Conservation (phyloP, 164 flowering plant genomes). For the Vitis riparia region DNA sequence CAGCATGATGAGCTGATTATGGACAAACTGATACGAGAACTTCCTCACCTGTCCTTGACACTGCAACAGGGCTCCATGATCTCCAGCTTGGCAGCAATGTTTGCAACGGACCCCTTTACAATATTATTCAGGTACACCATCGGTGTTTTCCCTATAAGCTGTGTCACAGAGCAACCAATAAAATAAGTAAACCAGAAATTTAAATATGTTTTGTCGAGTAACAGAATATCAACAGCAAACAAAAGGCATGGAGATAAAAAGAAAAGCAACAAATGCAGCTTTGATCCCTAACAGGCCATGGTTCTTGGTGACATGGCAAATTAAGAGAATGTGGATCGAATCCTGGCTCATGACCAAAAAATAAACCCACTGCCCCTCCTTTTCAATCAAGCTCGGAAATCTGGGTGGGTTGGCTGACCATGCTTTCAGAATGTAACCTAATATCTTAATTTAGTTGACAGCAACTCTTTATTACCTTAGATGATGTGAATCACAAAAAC, state of each 20-base stretch:
- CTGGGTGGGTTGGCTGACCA: too few species aligned
- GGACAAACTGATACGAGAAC: neutral
- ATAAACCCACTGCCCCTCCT: too few species aligned
- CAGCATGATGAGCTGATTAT: neutral
- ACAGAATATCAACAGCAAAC: neutral
- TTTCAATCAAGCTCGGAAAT: too few species aligned
- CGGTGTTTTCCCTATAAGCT: slow-evolving; percentile 98
- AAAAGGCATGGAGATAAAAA: neutral
- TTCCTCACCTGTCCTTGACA: slow-evolving; percentile 87
- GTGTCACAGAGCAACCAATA: slow-evolving; percentile 23
- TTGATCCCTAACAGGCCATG: too few species aligned
- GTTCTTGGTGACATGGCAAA: too few species aligned
- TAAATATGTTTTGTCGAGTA: neutral
- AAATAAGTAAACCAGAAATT: neutral
- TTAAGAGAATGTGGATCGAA: too few species aligned
- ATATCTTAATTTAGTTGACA: too few species aligned
- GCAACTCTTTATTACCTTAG: too few species aligned
- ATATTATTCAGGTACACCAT: slow-evolving; percentile 91
- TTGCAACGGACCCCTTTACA: slow-evolving; percentile 73
- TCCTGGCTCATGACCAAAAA: too few species aligned
- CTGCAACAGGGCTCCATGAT: slow-evolving; percentile 98
- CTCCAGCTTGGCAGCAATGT: slow-evolving; percentile 95
- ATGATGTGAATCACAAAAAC: too few species aligned
- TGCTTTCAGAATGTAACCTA: too few species aligned
- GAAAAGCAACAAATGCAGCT: too few species aligned